Percentiles rank a stretch among this genome's conserved stretches.
phyloP scores from a whole-genome alignment of 805 yeast genomes.

The Spathaspora arborariae region DNA sequence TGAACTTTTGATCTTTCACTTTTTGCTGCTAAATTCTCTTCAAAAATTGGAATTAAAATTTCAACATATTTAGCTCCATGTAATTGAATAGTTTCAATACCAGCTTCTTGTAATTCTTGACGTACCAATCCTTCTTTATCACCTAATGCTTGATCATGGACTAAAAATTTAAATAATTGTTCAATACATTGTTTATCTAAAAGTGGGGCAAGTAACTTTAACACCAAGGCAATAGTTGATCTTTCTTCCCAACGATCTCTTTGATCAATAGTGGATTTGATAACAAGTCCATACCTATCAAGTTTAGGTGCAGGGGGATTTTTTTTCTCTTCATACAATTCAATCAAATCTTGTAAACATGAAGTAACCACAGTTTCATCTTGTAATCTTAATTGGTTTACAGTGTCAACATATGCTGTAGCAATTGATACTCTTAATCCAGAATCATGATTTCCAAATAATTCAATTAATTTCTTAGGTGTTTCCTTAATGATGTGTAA shows the following conservation, averaged over 20 bases:
- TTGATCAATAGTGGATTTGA: constrained; percentile 55
- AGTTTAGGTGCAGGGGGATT: constrained; percentile 72
- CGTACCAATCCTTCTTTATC: constrained; percentile 72
- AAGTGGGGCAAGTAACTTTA: constrained; percentile 55
- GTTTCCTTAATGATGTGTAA: constrained; percentile 46
- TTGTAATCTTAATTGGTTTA: constrained; percentile 26
- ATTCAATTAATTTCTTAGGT: constrained; percentile 45
- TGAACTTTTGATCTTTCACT: constrained; percentile 46
- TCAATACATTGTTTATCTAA: constrained; percentile 40
- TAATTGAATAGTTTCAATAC: constrained; percentile 60
- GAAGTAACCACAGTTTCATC: constrained; percentile 19
- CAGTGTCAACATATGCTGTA: constrained; percentile 60
- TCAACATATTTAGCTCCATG: constrained; percentile 73
- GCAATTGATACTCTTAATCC: constrained; percentile 76
- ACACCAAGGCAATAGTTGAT: constrained; percentile 71
- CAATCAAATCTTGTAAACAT: constrained; percentile 45
- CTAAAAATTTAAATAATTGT: constrained; percentile 57
- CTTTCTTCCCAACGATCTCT: constrained; percentile 83
- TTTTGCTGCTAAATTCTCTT: constrained; percentile 53
- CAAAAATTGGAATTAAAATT: constrained; percentile 75
- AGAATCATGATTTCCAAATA: constrained; percentile 51
- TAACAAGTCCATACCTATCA: constrained; percentile 77
- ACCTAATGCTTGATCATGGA: constrained; percentile 62
- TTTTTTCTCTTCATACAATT: constrained; percentile 55
- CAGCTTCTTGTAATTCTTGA: constrained; percentile 87